Conservation (phyloP, 2,329 filamentous ascomycete species). For the Remersonia thermophila region DNA sequence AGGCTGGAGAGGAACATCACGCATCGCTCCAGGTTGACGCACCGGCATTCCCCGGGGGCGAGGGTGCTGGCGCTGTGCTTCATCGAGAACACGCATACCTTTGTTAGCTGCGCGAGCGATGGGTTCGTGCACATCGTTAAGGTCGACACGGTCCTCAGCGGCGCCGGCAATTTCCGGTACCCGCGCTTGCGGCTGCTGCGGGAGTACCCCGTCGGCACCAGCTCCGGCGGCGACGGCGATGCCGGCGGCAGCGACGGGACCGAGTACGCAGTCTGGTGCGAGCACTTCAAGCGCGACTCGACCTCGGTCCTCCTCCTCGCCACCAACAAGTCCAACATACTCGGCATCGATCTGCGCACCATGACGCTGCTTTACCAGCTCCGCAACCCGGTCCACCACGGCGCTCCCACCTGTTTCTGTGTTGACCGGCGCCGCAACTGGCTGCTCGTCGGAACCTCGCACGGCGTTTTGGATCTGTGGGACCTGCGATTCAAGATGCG, state of each 20-base stretch:
- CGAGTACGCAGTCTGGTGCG: conserved; percentile 79
- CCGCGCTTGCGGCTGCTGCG: conserved; percentile 65
- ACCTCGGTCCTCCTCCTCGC: conserved; percentile 75
- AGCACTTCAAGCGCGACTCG: conserved; percentile 76
- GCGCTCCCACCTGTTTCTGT: conserved; percentile 82
- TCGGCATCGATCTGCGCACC: conserved; percentile 74
- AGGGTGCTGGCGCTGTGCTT: conserved; percentile 78
- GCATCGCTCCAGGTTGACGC: conserved; percentile 74
- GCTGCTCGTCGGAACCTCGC: conserved; percentile 82
- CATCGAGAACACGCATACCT: conserved; percentile 86
- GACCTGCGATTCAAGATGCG: conserved; percentile 89
- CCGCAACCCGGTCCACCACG: conserved; percentile 82
- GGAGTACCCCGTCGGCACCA: conserved; percentile 68
- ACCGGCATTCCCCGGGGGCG: conserved; percentile 58
- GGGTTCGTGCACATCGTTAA: conserved; percentile 84
- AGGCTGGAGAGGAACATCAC: conserved; percentile 84
- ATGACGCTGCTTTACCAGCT: conserved; percentile 75
- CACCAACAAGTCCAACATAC: conserved; percentile 71
- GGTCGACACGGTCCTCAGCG: conserved; percentile 43
- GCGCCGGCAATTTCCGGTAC: conserved; percentile 54
- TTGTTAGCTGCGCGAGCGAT: conserved; percentile 80
- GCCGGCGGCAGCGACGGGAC: no score
- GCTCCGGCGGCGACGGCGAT: conserved; percentile 38
- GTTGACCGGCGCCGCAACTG: conserved; percentile 78
- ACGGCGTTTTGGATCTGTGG: conserved; percentile 89